These are phyloP conservation scores for Pestalotiopsis sp. DNA, from an alignment of 2,329 filamentous ascomycete species.

Conservation along the genomic window DNA sequence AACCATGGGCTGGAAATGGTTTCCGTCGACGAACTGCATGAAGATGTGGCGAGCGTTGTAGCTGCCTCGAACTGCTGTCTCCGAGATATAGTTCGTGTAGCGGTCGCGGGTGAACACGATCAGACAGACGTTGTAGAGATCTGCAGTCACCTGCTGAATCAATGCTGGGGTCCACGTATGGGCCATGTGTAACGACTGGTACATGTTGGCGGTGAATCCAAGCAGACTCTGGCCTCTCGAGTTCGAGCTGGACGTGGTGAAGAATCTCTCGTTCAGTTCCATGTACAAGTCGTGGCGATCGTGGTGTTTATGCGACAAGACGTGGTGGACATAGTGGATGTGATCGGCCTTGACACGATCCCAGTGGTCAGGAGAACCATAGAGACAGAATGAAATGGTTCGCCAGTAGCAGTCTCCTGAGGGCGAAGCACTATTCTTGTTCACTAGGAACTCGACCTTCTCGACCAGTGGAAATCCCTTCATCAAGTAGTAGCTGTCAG, in stretches of 20 bases:
- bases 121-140: conserved; percentile 34
- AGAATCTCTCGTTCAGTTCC: conserved; percentile 25
- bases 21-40: conserved; percentile 23
- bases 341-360: conserved; percentile 36
- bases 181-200: conserved; percentile 31
- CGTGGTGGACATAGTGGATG: conserved; percentile 26
- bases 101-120: conserved; percentile 31
- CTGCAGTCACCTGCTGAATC: conserved; percentile 33
- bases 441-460: conserved; percentile 29
- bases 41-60: conserved; percentile 36
- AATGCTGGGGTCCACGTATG: conserved; percentile 29
- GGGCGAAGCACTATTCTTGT: conserved; percentile 21
- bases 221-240: not conserved
- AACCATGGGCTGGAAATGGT: conserved; percentile 33
- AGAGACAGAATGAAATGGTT: conserved; percentile 27
- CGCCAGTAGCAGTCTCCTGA: conserved; percentile 35
- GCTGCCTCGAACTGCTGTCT: conserved; percentile 28
- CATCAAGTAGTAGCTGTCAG: conserved; percentile 14
- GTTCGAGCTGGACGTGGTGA: conserved; percentile 9
- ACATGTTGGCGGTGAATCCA: conserved; percentile 29
- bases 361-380: conserved; percentile 27
- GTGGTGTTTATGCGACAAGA: conserved; percentile 25
- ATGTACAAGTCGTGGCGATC: conserved; percentile 28
- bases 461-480: conserved; percentile 35
- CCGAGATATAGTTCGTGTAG: conserved; percentile 16